phyloP scores from a whole-genome alignment of 495 filamentous ascomycete species.

The Clavariopsis aquatica region DNA sequence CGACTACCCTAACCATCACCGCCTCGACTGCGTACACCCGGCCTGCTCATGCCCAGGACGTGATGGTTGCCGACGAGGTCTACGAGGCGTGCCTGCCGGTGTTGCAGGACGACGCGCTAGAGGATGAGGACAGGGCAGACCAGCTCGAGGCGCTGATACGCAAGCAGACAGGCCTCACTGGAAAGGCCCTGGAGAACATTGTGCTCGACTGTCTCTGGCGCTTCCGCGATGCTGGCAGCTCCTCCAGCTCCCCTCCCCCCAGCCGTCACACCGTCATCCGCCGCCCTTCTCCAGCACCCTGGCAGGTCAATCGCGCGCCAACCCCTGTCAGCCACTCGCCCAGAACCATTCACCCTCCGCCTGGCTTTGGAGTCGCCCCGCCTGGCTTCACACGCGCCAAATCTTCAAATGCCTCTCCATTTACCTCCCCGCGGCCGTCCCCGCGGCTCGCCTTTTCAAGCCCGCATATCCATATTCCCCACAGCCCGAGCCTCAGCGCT shows the following conservation, averaged over 20 bases:
- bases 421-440: slow-evolving; percentile 90
- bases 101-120: slow-evolving; percentile 75
- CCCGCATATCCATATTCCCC: slow-evolving; percentile 86
- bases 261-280: slow-evolving; percentile 85
- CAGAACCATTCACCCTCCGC: slow-evolving; percentile 69
- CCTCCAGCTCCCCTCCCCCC: slow-evolving; percentile 75
- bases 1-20: not conserved
- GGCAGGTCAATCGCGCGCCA: slow-evolving; percentile 75
- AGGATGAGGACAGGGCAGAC: slow-evolving; percentile 95
- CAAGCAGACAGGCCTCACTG: slow-evolving; percentile 73
- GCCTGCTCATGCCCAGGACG: slow-evolving; percentile 5
- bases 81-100: slow-evolving; percentile 89
- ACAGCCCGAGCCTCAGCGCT: slow-evolving; percentile 89
- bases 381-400: slow-evolving; percentile 70
- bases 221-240: slow-evolving; percentile 74
- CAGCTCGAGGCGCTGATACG: slow-evolving; percentile 83
- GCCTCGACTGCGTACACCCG: not conserved
- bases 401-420: slow-evolving; percentile 81
- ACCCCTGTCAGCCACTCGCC: slow-evolving; percentile 78
- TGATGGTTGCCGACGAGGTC: slow-evolving; percentile 90
- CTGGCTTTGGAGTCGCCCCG: slow-evolving; percentile 71
- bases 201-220: slow-evolving; percentile 92
- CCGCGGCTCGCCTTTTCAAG: slow-evolving; percentile 87
- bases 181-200: slow-evolving; percentile 81
- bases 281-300: slow-evolving; percentile 86